phyloP scores from a whole-genome alignment of 768 basidiomycete genomes.

The Lactifluus rugatus region DNA sequence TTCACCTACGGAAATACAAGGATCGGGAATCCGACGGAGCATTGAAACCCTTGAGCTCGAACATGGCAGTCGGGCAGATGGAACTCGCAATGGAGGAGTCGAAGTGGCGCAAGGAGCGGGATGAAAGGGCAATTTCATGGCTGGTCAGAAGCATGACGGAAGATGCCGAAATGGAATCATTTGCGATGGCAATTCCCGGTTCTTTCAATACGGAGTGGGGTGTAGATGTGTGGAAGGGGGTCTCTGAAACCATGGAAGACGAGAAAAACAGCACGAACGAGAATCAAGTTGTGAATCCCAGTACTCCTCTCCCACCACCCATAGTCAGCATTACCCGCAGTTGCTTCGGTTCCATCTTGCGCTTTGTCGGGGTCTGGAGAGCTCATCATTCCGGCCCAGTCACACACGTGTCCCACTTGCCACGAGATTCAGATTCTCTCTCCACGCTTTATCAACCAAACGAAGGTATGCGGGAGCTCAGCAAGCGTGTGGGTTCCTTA shows the following conservation, averaged over 20 bases:
- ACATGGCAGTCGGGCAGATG: not conserved
- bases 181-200: not conserved
- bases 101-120: not conserved
- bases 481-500: constrained; percentile 1
- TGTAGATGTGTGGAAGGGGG: not conserved
- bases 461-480: not conserved
- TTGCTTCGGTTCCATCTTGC: not conserved
- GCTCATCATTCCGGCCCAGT: not conserved
- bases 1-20: not conserved
- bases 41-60: not conserved
- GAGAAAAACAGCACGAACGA: too few species aligned
- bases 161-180: not conserved
- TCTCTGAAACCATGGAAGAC: not conserved
- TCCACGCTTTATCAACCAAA: not conserved
- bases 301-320: not conserved
- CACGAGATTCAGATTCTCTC: not conserved
- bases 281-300: not conserved
- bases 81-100: constrained; percentile 9
- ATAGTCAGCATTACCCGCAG: too few species aligned
- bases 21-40: not conserved
- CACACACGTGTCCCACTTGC: not conserved
- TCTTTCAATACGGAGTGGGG: not conserved
- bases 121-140: not conserved
- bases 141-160: not conserved
- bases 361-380: too few species aligned